These are phyloP conservation scores for Bipolaris victoriae DNA, from an alignment of 2,329 filamentous ascomycete genomes.

Conservation along the genomic window DNA sequence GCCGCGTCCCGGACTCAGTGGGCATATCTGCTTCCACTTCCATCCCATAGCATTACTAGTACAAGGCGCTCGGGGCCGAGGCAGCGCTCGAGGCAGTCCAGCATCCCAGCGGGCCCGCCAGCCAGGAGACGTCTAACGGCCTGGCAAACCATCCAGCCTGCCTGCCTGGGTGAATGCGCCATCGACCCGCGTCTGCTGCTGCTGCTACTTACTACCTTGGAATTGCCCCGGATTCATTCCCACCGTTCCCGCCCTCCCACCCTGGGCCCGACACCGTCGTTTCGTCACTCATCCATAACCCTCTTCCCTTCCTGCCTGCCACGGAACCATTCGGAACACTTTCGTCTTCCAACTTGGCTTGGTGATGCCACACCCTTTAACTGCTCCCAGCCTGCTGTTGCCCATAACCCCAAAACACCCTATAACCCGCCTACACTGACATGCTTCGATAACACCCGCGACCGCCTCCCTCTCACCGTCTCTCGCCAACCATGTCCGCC, in stretches of 20 bases:
- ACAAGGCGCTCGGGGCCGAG: conserved; percentile 7
- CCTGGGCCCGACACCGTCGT: conserved; percentile 11
- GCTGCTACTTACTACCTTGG: conserved; percentile 7
- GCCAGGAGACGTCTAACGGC: conserved; percentile 11
- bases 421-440: conserved; percentile 10
- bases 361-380: conserved; percentile 11
- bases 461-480: not conserved
- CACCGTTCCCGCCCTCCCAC: conserved; percentile 6
- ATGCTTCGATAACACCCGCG: conserved; percentile 19
- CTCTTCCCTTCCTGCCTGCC: not conserved
- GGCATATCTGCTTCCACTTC: not conserved
- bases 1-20: not conserved
- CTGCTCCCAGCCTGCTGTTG: conserved; percentile 4
- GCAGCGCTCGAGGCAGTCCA: conserved; percentile 8
- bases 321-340: conserved; percentile 16
- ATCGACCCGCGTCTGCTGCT: not conserved
- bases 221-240: conserved; percentile 18
- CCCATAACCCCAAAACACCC: not conserved
- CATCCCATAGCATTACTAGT: not conserved
- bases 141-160: not conserved
- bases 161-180: conserved; percentile 2
- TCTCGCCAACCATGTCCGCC: conserved; percentile 16
- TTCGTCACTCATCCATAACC: conserved; percentile 17
- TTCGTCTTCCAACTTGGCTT: conserved; percentile 9
- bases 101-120: conserved; percentile 6